Conservation (phyloP, 345 rosid genomes). For the Linum lewisii region DNA sequence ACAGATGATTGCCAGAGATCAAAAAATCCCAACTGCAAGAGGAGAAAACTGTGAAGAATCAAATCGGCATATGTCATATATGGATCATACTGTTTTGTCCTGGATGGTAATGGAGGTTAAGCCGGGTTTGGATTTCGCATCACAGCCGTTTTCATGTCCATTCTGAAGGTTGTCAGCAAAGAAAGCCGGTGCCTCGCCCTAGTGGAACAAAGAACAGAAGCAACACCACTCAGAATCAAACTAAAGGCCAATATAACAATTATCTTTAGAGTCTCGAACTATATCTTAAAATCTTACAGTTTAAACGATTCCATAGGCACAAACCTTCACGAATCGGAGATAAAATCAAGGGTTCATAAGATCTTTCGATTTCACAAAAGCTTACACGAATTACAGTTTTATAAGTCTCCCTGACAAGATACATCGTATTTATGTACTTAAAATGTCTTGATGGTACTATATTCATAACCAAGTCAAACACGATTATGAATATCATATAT, state of each 20-base stretch:
- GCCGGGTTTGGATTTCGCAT: slow-evolving; percentile 31
- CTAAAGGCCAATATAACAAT: neutral
- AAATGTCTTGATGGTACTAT: no score
- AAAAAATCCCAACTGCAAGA: neutral
- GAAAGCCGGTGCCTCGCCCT: slow-evolving; percentile 87
- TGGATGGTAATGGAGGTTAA: slow-evolving; percentile 30
- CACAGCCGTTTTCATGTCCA: slow-evolving; percentile 36
- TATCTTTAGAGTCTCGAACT: no score
- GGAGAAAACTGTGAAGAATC: slow-evolving; percentile 2
- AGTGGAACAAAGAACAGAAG: slow-evolving; percentile 2
- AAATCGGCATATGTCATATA: slow-evolving; percentile 1
- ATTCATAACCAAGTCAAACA: no score
- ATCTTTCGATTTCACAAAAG: no score
- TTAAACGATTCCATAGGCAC: no score
- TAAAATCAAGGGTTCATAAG: no score
- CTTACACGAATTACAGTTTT: no score
- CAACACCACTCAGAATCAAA: neutral
- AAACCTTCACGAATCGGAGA: no score
- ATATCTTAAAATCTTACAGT: no score
- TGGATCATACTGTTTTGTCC: slow-evolving; percentile 52
- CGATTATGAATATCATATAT: no score
- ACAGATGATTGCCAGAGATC: slow-evolving; percentile 11
- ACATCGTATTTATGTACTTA: no score
- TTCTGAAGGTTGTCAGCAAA: slow-evolving; percentile 27
- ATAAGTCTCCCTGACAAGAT: no score